phyloP scores from a whole-genome alignment of 2,329 filamentous ascomycete genomes.

The Aspergillus bombycis region DNA sequence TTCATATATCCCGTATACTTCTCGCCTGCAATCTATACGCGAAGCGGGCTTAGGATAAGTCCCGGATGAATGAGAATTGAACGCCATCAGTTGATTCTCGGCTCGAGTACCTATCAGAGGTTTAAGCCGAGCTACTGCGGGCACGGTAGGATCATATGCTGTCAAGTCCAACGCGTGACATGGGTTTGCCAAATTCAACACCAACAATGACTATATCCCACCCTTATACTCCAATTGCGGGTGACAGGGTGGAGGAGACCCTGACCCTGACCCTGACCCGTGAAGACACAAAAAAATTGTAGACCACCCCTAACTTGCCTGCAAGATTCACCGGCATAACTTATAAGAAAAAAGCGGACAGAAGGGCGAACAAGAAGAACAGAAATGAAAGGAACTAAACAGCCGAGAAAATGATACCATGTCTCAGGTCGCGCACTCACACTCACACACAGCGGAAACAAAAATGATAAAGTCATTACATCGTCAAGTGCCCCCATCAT shows the following conservation, averaged over 20 bases:
- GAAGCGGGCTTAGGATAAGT: background rate
- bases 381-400: slow-evolving; percentile 14
- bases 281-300: background rate
- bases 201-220: background rate
- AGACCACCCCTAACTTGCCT: background rate
- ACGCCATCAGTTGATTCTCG: background rate
- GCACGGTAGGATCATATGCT: background rate
- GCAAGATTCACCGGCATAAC: background rate
- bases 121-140: background rate
- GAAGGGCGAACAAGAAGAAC: background rate
- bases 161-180: background rate
- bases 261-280: background rate
- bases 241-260: background rate
- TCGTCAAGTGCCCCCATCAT: slow-evolving; percentile 30
- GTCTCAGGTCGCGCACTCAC: background rate
- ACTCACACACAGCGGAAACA: background rate
- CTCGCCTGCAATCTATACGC: background rate
- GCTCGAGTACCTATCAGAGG: background rate
- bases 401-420: background rate
- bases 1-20: background rate
- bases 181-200: background rate
- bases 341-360: background rate
- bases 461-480: slow-evolving; percentile 30
- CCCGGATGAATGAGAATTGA: background rate
- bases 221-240: background rate